phyloP scores from a whole-genome alignment of 345 rosid species.

The Microthlaspi erraticum region DNA sequence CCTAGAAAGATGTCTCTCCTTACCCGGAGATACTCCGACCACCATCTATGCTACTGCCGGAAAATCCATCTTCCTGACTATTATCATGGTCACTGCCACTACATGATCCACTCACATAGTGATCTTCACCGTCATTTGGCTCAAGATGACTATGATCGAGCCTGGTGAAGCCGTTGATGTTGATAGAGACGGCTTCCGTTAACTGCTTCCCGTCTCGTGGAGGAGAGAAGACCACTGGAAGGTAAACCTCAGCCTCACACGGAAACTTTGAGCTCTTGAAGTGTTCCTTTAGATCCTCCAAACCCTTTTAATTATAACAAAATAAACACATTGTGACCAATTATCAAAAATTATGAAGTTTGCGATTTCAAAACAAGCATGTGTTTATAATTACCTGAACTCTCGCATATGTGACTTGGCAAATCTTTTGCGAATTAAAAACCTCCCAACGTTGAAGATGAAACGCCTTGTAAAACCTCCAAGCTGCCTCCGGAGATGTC shows the following conservation, averaged over 20 bases:
- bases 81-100: conserved; percentile 36
- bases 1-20: conserved; percentile 34
- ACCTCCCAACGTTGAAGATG: conserved; percentile 95
- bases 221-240: conserved; percentile 88
- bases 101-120: conserved; percentile 32
- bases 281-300: conserved; percentile 89
- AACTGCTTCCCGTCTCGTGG: conserved; percentile 80
- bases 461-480: conserved; percentile 87
- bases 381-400: conserved; percentile 67
- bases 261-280: conserved; percentile 97
- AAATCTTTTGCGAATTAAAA: conserved; percentile 89
- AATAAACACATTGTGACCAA: conserved; percentile 9
- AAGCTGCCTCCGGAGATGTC: conserved; percentile 85
- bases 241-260: conserved; percentile 76
- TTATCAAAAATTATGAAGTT: neutral
- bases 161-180: conserved; percentile 30
- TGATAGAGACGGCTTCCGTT: conserved; percentile 70
- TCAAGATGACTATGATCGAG: conserved; percentile 3
- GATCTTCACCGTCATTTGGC: conserved; percentile 32
- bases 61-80: conserved; percentile 38
- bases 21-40: conserved; percentile 8
- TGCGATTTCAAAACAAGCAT: conserved; percentile 1
- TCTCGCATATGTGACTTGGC: conserved; percentile 90
- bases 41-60: conserved; percentile 28
- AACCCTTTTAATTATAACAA: conserved; percentile 57